Conservation (phyloP, 768 basidiomycete genomes). For the Amanita rimosa region DNA sequence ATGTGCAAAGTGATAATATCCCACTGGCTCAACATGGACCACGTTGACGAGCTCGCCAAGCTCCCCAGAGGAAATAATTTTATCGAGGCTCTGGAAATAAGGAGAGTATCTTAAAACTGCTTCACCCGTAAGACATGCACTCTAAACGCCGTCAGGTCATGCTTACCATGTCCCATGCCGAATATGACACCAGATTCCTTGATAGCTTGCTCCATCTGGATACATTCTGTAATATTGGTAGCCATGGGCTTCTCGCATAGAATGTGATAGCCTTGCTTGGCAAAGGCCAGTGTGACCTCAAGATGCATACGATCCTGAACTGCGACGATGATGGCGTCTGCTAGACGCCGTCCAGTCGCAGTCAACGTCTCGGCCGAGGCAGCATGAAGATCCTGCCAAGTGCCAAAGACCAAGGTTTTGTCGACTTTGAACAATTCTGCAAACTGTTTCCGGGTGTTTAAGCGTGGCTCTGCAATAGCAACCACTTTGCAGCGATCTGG, state of each 20-base stretch:
- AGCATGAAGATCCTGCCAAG: slow-evolving; percentile 60
- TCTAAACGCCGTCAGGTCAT: background rate
- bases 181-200: slow-evolving; percentile 65
- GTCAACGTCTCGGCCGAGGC: slow-evolving; percentile 58
- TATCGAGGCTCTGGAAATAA: slow-evolving; percentile 60
- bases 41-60: slow-evolving; percentile 76
- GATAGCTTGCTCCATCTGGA: slow-evolving; percentile 65
- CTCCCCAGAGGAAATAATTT: slow-evolving; percentile 55
- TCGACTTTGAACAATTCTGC: slow-evolving; percentile 49
- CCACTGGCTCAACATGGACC: slow-evolving; percentile 79
- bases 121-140: background rate
- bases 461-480: slow-evolving; percentile 77
- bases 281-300: slow-evolving; percentile 65
- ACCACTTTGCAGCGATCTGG: slow-evolving; percentile 68
- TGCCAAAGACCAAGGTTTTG: slow-evolving; percentile 53
- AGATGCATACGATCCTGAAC: slow-evolving; percentile 76
- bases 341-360: slow-evolving; percentile 57
- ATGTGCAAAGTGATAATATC: slow-evolving; percentile 84
- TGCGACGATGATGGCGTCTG: slow-evolving; percentile 72
- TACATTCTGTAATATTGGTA: slow-evolving; percentile 57
- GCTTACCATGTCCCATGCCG: slow-evolving; percentile 77
- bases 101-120: slow-evolving; percentile 83
- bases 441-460: slow-evolving; percentile 49
- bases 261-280: slow-evolving; percentile 76
- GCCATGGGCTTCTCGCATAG: slow-evolving; percentile 94